Evolutionary conservation across 345 rosid species (phyloP), one percentile per base, ranked within the genome.

Genomic region (Ailanthus altissimus): DNA sequence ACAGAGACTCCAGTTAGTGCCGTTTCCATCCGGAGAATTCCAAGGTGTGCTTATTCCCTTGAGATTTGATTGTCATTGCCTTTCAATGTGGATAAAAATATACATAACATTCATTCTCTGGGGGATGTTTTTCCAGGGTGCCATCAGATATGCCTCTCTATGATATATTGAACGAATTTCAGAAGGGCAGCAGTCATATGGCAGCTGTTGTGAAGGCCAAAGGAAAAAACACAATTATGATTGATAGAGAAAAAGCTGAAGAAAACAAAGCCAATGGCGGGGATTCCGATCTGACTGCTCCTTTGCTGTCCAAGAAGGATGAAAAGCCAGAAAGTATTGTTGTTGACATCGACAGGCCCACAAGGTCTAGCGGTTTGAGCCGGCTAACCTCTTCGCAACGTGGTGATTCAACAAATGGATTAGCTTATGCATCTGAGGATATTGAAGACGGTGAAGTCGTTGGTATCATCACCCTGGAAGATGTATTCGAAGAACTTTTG

Each of bases 101-200:
- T 73, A 58, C 59, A 62, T 38, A 3, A 61, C 62, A 53, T 62
- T 80, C 54, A 66, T 72, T 79, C 66, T 42, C 56, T 65, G 76
- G 40, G 42, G 47, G 49, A 66, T 51, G 40, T 68, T 79, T 80
- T 36, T 63, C 71, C 89, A 96, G 99, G 86, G 99, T 96, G 77
- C 99, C 99, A 4, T 89, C 92, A 70, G 93, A 96, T 86, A 96
- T 96, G 98, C 99, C 99, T 53, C 70, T 96, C 50, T 96, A 96
- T 74, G 99, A 93, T 83, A 96, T 96, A 74, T 83, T 96, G 73
- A 96, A 96, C 26, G 99, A 96, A 85, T 96, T 96, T 84, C 99
- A 96, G 81, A 93, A 96, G 84, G 99, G 99, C 16, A 96, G 99
- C 86, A 96, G 99, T 85, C 99, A 96, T 80, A 96, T 96, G 99